Conservation (phyloP, 2,329 filamentous ascomycete genomes). For the Epichloe bromicola region DNA sequence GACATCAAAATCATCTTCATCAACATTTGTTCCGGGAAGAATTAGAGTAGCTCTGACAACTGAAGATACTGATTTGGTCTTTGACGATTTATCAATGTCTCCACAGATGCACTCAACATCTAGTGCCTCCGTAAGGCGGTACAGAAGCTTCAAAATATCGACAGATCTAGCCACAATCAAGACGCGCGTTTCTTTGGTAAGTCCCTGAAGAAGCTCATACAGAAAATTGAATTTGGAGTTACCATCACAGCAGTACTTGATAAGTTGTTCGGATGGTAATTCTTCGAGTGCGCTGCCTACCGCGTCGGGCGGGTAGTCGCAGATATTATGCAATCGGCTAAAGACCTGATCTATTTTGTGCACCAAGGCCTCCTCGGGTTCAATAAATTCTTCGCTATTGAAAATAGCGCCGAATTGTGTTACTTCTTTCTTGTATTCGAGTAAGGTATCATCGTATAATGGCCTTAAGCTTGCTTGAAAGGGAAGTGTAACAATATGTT, state of each 20-base stretch:
- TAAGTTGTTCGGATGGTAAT: constrained; percentile 27
- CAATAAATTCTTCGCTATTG: constrained; percentile 22
- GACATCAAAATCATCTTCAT: constrained; percentile 31
- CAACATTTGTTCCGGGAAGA: constrained; percentile 24
- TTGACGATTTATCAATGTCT: constrained; percentile 14
- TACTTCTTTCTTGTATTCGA: constrained; percentile 29
- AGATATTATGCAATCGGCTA: constrained; percentile 36
- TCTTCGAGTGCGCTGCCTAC: constrained; percentile 28
- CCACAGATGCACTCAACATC: constrained; percentile 22
- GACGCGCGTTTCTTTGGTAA: constrained; percentile 33
- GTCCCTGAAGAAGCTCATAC: constrained; percentile 36
- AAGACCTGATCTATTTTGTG: constrained; percentile 39
- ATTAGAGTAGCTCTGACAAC: constrained; percentile 29
- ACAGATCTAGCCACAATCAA: constrained; percentile 40
- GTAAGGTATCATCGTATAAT: constrained; percentile 37
- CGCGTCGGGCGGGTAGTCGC: constrained; percentile 42
- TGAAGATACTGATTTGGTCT: constrained; percentile 18
- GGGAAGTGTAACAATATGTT: constrained; percentile 43
- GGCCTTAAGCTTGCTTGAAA: constrained; percentile 39
- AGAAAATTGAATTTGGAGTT: constrained; percentile 50
- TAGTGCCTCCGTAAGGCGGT: constrained; percentile 31
- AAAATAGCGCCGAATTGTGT: constrained; percentile 32
- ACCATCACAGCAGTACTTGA: constrained; percentile 40
- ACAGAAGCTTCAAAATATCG: constrained; percentile 37
- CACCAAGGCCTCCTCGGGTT: constrained; percentile 27